Evolutionary conservation across 306 rosid genomes (phyloP), one percentile per base, ranked within the genome.

Genomic region (Sicyos baderoa): DNA sequence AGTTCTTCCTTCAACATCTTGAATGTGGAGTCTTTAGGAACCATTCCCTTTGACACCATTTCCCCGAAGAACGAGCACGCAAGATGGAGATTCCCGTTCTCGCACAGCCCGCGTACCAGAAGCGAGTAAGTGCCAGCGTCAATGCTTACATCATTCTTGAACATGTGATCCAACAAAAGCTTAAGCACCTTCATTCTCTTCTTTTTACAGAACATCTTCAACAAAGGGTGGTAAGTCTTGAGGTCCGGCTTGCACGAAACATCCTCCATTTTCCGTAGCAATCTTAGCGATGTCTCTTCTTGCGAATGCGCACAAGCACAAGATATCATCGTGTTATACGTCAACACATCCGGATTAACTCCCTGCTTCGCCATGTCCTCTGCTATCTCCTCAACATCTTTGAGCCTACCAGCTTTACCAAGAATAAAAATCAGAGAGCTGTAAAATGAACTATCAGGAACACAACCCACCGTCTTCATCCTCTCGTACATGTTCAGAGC

Each of bases 251-350:
- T 82, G 84, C 84, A 82, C 0, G 76, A 70, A 9, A 73, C 72
- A 23, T 89, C 94, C 79, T 78, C 96, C 95, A 93, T 89, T 76
- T 85, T 86, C 82, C 79, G 83, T 7, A 93, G 91, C 89, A 88
- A 75, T 75, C 82, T 82, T 48, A 93, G 88, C 40, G 98, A 97
- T 23, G 74, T 58, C 91, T 93, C 97, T 78, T 93, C 98, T 72
- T 66, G 79, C 3, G 82, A 82, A 82, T 82, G 88, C 9, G 47
- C 72, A 76, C 97, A 93, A 65, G 86, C 89, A 76, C 67, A 65
- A 62, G 85, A 66, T 40, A 93, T 88, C 90, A 89, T 64, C 3
- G 91, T 82, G 58, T 81, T 84, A 76, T 78, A 88, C 2, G 89
- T 79, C 69, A 72, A 2, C 61, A 63, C 83, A 14, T 88, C 81